These are phyloP conservation scores for Arbutus unedo DNA, from an alignment of 148 eudicot species.

Conservation along the genomic window DNA sequence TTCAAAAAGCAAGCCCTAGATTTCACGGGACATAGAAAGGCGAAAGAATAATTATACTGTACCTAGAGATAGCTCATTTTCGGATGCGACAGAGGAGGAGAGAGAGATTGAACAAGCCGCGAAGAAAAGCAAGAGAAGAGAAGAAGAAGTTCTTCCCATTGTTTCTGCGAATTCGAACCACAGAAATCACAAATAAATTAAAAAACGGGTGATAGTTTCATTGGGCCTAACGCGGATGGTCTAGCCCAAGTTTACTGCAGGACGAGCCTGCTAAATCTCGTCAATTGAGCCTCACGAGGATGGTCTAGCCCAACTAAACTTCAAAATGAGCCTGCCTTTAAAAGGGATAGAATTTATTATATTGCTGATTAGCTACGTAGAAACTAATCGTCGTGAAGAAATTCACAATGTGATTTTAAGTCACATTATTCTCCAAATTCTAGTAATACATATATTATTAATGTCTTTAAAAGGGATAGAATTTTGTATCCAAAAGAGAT, in stretches of 20 bases:
- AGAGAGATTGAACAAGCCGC: constrained; percentile 8
- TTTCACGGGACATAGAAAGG: neutral
- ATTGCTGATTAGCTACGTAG: no score
- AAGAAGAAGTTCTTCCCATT: neutral
- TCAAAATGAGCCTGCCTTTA: no score
- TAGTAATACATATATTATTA: no score
- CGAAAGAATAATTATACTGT: neutral
- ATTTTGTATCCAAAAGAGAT: no score
- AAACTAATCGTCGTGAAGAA: no score
- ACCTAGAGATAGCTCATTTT: constrained; percentile 39
- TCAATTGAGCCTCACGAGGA: neutral
- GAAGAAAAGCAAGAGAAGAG: constrained; percentile 21
- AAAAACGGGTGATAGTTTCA: neutral
- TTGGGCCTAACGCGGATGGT: neutral
- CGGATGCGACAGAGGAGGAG: neutral
- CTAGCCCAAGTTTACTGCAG: neutral
- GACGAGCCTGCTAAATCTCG: neutral
- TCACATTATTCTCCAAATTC: no score
- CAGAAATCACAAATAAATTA: neutral
- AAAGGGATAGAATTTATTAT: no score
- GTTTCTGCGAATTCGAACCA: neutral
- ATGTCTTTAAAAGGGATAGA: no score
- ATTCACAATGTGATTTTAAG: no score
- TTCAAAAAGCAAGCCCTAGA: constrained; percentile 25
- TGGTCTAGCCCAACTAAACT: no score